Percentiles rank a stretch among this genome's conserved stretches.
phyloP scores from a whole-genome alignment of 495 filamentous ascomycete species.

The Podospora conica region DNA sequence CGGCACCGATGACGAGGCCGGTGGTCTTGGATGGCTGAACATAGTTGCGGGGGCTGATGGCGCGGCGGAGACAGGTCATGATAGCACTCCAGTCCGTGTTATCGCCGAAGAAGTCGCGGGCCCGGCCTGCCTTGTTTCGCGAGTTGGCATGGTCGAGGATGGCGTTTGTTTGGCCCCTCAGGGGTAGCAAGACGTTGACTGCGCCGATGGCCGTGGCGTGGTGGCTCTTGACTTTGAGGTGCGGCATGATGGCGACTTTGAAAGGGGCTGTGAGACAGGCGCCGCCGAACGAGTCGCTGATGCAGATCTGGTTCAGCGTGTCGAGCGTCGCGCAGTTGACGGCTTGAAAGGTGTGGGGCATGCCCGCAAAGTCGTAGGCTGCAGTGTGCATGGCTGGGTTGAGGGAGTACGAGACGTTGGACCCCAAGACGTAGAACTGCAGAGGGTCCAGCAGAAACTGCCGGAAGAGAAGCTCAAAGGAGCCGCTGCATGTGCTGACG shows the following conservation, averaged over 20 bases:
- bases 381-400: conserved; percentile 77
- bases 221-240: conserved; percentile 61
- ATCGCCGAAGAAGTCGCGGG: conserved; percentile 68
- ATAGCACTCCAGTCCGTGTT: conserved; percentile 85
- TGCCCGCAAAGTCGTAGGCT: conserved; percentile 62
- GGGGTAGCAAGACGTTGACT: conserved; percentile 74
- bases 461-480: conserved; percentile 48
- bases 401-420: conserved; percentile 66
- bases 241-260: conserved; percentile 64
- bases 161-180: conserved; percentile 52
- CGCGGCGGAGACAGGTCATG: conserved; percentile 57
- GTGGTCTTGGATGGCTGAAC: conserved; percentile 61
- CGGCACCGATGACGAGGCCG: conserved; percentile 69
- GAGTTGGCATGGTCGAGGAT: conserved; percentile 62
- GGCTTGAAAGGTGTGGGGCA: conserved; percentile 66
- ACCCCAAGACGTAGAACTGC: conserved; percentile 69
- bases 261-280: conserved; percentile 68
- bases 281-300: conserved; percentile 64
- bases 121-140: conserved; percentile 57
- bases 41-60: conserved; percentile 73
- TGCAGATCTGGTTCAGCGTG: conserved; percentile 55
- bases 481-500: conserved; percentile 42
- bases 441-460: conserved; percentile 58
- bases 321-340: conserved; percentile 59
- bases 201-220: conserved; percentile 77